A percentile compares a stretch with the other conserved stretches of the same genome.
Evolutionary conservation across 164 flowering plant species (phyloP).

Genomic region (Kingdonia uniflora): DNA sequence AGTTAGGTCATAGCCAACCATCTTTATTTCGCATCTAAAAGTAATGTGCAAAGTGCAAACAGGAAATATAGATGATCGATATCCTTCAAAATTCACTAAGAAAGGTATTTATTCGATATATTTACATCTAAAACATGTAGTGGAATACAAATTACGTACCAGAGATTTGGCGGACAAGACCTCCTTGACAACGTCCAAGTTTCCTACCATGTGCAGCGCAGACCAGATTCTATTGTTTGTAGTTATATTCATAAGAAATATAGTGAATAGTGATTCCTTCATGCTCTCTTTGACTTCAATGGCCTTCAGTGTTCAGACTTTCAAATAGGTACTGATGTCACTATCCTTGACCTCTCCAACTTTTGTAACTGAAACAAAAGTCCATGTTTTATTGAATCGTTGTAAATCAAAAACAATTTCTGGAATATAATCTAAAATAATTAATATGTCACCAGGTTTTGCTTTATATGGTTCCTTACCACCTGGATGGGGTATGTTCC

Average conservation of each 20-base stretch:
- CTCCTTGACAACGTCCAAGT: constrained; percentile 9
- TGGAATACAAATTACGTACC: constrained; percentile 25
- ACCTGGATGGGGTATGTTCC: constrained; percentile 20
- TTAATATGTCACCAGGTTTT: constrained; percentile 48
- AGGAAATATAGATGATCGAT: no score
- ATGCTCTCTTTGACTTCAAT: constrained; percentile 13
- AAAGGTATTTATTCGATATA: no score
- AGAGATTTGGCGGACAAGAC: constrained; percentile 13
- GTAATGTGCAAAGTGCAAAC: no score
- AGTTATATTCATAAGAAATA: constrained; percentile 37
- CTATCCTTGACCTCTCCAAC: constrained; percentile 8
- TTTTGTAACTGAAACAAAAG: constrained; percentile 25
- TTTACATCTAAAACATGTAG: no score
- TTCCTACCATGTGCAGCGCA: constrained; percentile 17
- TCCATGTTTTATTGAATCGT: constrained; percentile 25
- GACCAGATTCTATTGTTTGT: constrained; percentile 51
- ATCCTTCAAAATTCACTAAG: no score
- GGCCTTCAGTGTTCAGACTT: constrained; percentile 25
- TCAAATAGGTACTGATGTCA: constrained; percentile 17
- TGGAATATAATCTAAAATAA: constrained; percentile 37
- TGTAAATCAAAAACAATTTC: constrained; percentile 30
- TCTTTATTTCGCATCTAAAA: no score
- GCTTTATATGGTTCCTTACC: constrained; percentile 38
- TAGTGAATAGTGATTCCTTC: constrained; percentile 24
- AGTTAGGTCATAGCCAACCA: no score